Conservation (phyloP, 441 rosid species). For the Populus hybrid region DNA sequence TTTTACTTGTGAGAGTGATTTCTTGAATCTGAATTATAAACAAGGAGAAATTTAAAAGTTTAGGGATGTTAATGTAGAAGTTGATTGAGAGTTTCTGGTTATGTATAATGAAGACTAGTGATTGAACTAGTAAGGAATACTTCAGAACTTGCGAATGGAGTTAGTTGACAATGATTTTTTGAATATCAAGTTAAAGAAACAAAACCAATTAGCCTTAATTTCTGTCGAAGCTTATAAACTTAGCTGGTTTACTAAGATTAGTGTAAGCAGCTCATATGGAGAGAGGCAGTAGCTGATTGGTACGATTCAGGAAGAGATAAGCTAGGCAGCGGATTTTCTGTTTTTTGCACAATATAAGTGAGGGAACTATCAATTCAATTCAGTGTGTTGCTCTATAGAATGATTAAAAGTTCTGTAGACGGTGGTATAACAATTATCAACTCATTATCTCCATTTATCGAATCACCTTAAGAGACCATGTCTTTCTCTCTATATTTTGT, state of each 20-base stretch:
- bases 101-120: not conserved
- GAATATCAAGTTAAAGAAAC: not conserved
- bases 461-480: not conserved
- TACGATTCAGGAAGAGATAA: not conserved
- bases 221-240: not conserved
- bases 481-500: not conserved
- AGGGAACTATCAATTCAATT: not conserved
- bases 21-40: not conserved
- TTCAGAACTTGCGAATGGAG: not conserved
- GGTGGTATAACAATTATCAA: not conserved
- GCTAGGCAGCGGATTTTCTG: not conserved
- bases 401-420: not conserved
- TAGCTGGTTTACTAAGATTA: not conserved
- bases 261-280: not conserved
- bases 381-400: not conserved
- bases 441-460: not conserved
- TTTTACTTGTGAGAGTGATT: not conserved
- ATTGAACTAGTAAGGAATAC: not conserved
- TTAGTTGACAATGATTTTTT: not conserved
- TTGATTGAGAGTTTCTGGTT: not conserved
- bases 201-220: not conserved
- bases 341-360: not conserved
- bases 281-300: not conserved
- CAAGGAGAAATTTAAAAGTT: not conserved
- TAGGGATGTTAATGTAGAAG: constrained; percentile 6